Conservation (phyloP, 192 early-diverging fungal species). For the Linnemannia zychae region DNA sequence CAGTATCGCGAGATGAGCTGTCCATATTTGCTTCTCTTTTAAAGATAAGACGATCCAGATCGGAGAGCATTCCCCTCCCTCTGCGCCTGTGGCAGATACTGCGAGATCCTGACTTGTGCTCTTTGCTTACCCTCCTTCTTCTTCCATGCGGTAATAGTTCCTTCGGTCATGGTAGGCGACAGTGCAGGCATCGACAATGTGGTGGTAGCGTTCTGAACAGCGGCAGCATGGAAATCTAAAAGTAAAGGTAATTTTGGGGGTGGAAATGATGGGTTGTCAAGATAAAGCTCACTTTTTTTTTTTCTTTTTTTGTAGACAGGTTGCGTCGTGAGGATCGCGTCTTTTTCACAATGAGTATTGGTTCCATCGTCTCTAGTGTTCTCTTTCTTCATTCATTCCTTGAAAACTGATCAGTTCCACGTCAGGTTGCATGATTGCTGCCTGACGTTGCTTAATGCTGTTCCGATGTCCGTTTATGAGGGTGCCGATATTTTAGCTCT, state of each 20-base stretch:
- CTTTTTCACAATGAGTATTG: not conserved
- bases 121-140: constrained; percentile 75
- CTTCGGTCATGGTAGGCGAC: constrained; percentile 98
- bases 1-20: not conserved
- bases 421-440: not conserved
- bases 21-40: not conserved
- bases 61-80: not conserved
- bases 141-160: constrained; percentile 93
- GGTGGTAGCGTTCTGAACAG: constrained; percentile 61
- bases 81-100: not conserved
- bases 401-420: not conserved
- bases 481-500: constrained; percentile 3
- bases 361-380: too few relatives aligned
- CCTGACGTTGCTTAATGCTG: too few relatives aligned
- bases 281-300: not conserved
- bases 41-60: not conserved
- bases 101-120: not conserved
- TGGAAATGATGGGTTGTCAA: not conserved
- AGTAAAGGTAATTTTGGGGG: not conserved
- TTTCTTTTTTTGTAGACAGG: not conserved
- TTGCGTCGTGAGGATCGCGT: not conserved
- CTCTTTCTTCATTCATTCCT: not conserved
- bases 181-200: constrained; percentile 92
- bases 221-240: constrained; percentile 66
- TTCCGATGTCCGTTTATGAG: not conserved